A percentile compares a stretch with the other conserved stretches of the same genome.
phyloP scores from a whole-genome alignment of 495 filamentous ascomycete genomes.

The Pseudomonodictys pantanalensis region DNA sequence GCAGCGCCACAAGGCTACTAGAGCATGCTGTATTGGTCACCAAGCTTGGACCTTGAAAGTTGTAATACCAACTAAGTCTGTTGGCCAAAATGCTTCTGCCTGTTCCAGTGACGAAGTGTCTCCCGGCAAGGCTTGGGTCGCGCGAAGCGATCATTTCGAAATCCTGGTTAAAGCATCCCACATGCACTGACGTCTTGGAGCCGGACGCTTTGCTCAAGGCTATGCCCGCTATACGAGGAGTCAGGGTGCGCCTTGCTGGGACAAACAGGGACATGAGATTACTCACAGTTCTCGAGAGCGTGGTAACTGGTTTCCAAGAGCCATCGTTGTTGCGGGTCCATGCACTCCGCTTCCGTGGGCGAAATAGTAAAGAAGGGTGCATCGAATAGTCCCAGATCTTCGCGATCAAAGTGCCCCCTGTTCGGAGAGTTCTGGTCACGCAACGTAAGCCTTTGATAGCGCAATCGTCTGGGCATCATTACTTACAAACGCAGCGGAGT shows the following conservation, averaged over 20 bases:
- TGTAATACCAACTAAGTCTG: conserved; percentile 3
- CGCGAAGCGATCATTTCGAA: background rate
- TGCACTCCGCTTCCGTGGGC: background rate
- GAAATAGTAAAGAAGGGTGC: conserved; percentile 11
- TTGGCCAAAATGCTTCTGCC: background rate
- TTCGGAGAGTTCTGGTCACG: background rate
- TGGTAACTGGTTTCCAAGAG: conserved; percentile 7
- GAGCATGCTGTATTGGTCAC: background rate
- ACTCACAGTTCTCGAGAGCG: conserved; percentile 10
- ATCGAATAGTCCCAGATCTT: conserved; percentile 4
- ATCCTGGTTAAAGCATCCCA: conserved; percentile 11
- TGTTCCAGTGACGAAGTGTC: background rate
- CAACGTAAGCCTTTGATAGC: background rate
- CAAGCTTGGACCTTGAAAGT: background rate
- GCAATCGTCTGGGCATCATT: background rate
- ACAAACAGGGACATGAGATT: background rate
- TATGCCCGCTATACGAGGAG: conserved; percentile 1
- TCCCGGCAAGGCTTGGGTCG: background rate
- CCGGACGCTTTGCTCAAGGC: background rate
- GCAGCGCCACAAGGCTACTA: background rate
- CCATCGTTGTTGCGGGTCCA: conserved; percentile 11
- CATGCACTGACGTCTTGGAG: conserved; percentile 1
- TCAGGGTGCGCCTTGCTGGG: background rate
- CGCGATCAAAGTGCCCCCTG: conserved; percentile 1
- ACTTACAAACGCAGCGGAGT: background rate